Percentiles rank a stretch among this genome's conserved stretches.
These are phyloP conservation scores for Xylaria sp. DNA, from an alignment of 2,329 filamentous ascomycete species.

Conservation along the genomic window DNA sequence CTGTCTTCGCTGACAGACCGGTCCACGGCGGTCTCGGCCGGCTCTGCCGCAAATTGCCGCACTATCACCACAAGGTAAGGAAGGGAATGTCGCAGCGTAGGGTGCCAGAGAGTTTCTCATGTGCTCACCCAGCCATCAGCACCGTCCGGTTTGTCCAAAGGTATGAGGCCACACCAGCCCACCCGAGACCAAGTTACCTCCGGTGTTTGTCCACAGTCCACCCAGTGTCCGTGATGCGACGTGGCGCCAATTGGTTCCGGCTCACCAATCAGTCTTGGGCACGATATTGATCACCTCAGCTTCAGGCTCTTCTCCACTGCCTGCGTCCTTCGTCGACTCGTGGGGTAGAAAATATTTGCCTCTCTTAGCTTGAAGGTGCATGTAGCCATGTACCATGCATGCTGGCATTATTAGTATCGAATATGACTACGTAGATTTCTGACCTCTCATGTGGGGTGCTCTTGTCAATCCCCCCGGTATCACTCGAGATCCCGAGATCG, in stretches of 20 bases:
- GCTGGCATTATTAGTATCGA: slow-evolving; percentile 21
- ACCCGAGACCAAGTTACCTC: slow-evolving; percentile 12
- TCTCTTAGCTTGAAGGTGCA: slow-evolving; percentile 28
- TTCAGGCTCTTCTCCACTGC: slow-evolving; percentile 39
- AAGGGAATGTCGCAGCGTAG: neutral
- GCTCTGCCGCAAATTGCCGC: slow-evolving; percentile 23
- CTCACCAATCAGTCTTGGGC: slow-evolving; percentile 42
- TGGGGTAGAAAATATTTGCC: slow-evolving; percentile 30
- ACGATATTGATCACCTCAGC: slow-evolving; percentile 46
- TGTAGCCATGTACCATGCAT: slow-evolving; percentile 27
- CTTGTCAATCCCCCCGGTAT: slow-evolving; percentile 29
- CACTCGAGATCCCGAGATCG: slow-evolving; percentile 32
- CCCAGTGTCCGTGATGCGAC: slow-evolving; percentile 37
- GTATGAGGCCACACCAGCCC: slow-evolving; percentile 9
- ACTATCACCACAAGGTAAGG: neutral
- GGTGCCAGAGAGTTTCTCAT: slow-evolving; percentile 3
- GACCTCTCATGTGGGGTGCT: slow-evolving; percentile 32
- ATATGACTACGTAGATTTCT: slow-evolving; percentile 30
- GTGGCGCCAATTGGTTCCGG: slow-evolving; percentile 47
- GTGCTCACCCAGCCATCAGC: slow-evolving; percentile 15
- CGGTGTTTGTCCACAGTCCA: slow-evolving; percentile 15
- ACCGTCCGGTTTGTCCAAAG: slow-evolving; percentile 14
- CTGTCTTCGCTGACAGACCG: slow-evolving; percentile 14
- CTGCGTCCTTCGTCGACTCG: slow-evolving; percentile 34
- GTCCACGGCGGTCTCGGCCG: slow-evolving; percentile 15